Conservation (phyloP, 225 moss, liverwort and hornwort species). For the Bryum argenteum region DNA sequence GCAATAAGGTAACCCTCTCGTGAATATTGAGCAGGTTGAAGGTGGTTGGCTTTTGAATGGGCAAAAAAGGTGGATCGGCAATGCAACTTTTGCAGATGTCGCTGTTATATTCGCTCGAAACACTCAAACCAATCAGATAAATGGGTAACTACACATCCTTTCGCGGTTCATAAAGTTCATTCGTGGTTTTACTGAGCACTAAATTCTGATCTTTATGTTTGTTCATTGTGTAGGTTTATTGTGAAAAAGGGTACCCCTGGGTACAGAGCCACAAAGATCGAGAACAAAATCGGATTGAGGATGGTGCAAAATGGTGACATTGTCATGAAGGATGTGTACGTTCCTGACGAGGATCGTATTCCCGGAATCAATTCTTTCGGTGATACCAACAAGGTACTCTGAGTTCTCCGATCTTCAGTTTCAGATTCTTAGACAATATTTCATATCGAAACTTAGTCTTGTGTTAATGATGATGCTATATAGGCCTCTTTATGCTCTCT, state of each 20-base stretch:
- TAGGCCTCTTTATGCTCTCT: background rate
- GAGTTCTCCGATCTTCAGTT: background rate
- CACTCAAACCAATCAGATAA: conserved; percentile 77
- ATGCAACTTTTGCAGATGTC: conserved; percentile 93
- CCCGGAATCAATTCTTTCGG: conserved; percentile 82
- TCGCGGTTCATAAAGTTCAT: background rate
- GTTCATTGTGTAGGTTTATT: conserved; percentile 62
- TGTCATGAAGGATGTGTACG: conserved; percentile 63
- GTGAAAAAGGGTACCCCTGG: conserved; percentile 82
- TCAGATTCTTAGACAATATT: background rate
- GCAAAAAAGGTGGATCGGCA: conserved; percentile 96
- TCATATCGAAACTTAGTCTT: too few relatives aligned
- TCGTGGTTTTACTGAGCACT: background rate
- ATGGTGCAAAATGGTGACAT: conserved; percentile 98
- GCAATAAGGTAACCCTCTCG: too few relatives aligned
- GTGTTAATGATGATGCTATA: background rate
- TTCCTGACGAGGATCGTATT: conserved; percentile 80
- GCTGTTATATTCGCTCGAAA: conserved; percentile 85
- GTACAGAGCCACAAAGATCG: conserved; percentile 83
- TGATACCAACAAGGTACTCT: conserved; percentile 80
- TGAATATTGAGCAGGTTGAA: conserved; percentile 59
- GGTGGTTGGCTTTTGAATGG: conserved; percentile 92
- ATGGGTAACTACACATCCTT: conserved; percentile 61
- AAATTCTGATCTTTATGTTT: background rate
- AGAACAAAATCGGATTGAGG: conserved; percentile 97